These are phyloP conservation scores for Penicillium hordei DNA, from an alignment of 2,329 filamentous ascomycete species.

Conservation along the genomic window DNA sequence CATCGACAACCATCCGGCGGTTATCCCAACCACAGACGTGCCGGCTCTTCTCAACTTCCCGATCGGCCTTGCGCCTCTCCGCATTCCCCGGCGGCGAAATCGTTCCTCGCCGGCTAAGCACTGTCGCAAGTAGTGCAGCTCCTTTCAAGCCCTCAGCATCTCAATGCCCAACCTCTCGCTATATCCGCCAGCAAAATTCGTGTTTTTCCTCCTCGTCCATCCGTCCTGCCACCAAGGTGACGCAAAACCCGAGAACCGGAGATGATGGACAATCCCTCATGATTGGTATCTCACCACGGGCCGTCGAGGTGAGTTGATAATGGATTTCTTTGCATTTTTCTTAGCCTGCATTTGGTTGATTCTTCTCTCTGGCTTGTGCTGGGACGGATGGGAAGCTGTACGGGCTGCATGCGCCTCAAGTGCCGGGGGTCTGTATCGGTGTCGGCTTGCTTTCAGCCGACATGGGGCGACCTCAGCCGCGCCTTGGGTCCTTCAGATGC, in stretches of 20 bases:
- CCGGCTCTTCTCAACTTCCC: slow-evolving; percentile 27
- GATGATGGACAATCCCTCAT: slow-evolving; percentile 82
- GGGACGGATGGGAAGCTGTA: background rate
- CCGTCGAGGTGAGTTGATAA: slow-evolving; percentile 63
- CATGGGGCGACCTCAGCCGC: background rate
- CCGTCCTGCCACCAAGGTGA: slow-evolving; percentile 44
- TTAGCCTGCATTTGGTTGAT: background rate
- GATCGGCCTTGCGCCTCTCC: slow-evolving; percentile 28
- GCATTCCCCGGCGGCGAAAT: slow-evolving; percentile 30
- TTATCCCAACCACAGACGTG: slow-evolving; percentile 22
- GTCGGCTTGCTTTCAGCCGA: background rate
- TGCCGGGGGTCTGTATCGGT: background rate
- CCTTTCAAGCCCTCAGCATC: background rate
- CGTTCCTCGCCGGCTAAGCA: slow-evolving; percentile 18
- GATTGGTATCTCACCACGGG: slow-evolving; percentile 80
- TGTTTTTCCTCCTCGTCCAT: slow-evolving; percentile 39
- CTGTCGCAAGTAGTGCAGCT: slow-evolving; percentile 2
- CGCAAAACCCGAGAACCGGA: slow-evolving; percentile 70
- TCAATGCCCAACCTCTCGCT: background rate
- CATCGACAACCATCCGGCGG: slow-evolving; percentile 24
- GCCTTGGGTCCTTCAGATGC: slow-evolving; percentile 16
- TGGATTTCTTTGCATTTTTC: slow-evolving; percentile 1
- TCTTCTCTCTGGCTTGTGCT: background rate
- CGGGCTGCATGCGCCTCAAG: background rate
- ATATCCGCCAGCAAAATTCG: slow-evolving; percentile 22